phyloP scores from a whole-genome alignment of 2,329 filamentous ascomycete species.

The Colletotrichum lupini region DNA sequence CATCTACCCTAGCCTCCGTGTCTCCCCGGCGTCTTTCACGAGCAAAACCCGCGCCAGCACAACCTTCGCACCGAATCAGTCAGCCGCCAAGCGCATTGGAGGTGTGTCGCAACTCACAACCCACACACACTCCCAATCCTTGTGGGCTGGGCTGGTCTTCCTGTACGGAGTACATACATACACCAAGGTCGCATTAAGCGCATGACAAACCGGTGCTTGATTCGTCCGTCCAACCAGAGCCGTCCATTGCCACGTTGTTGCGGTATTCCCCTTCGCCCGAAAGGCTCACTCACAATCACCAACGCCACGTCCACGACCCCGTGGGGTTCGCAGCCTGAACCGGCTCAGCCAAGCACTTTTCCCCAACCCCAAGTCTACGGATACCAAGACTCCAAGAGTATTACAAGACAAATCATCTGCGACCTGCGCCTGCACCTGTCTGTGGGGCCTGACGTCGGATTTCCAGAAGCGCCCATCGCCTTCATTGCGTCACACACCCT shows the following conservation, averaged over 20 bases:
- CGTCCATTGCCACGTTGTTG: constrained; percentile 31
- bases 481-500: constrained; percentile 32
- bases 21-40: constrained; percentile 8
- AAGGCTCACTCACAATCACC: constrained; percentile 25
- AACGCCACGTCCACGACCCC: constrained; percentile 11
- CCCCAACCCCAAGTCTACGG: not conserved
- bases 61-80: constrained; percentile 12
- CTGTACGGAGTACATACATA: not conserved
- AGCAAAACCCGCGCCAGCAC: constrained; percentile 8
- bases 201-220: constrained; percentile 3
- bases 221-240: constrained; percentile 37
- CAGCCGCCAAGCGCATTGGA: constrained; percentile 26
- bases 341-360: constrained; percentile 10
- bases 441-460: constrained; percentile 27
- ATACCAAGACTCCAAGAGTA: not conserved
- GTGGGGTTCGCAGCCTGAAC: constrained; percentile 30
- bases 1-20: not conserved
- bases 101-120: constrained; percentile 10
- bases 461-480: constrained; percentile 24
- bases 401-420: not conserved
- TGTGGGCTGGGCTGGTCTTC: not conserved
- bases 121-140: not conserved
- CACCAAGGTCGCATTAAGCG: constrained; percentile 37
- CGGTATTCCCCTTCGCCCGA: constrained; percentile 39
- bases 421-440: not conserved